Percentiles rank a stretch among this genome's conserved stretches.
Evolutionary conservation across 2,329 filamentous ascomycete species (phyloP).

Genomic region (Microdochium trichocladiopsis): DNA sequence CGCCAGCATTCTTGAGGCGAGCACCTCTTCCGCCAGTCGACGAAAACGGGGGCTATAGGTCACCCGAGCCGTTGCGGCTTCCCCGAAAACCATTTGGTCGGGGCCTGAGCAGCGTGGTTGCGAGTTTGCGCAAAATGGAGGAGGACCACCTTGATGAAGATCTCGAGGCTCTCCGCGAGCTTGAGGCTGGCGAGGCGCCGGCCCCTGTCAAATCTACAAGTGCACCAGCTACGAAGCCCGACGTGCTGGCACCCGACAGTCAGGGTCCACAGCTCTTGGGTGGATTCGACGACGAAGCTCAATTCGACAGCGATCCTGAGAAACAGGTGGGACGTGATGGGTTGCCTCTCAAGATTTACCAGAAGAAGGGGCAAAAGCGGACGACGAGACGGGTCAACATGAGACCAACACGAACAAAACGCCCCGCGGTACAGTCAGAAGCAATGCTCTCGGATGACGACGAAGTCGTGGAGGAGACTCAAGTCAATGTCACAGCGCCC

Average conservation of each 20-base stretch:
- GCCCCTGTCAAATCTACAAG: background rate
- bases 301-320: conserved; percentile 51
- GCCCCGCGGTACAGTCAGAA: conserved; percentile 29
- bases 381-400: conserved; percentile 66
- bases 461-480: conserved; percentile 31
- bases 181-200: conserved; percentile 36
- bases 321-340: conserved; percentile 44
- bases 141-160: conserved; percentile 67
- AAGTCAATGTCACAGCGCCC: conserved; percentile 18
- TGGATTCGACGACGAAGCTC: conserved; percentile 56
- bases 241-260: conserved; percentile 35
- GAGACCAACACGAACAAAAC: conserved; percentile 41
- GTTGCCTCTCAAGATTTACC: conserved; percentile 57
- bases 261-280: conserved; percentile 42
- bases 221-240: conserved; percentile 14
- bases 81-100: conserved; percentile 57
- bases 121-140: conserved; percentile 61
- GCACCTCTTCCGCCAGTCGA: conserved; percentile 42
- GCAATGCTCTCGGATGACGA: conserved; percentile 20
- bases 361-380: conserved; percentile 80
- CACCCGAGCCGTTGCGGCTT: conserved; percentile 40
- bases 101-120: conserved; percentile 68
- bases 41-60: conserved; percentile 46
- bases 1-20: conserved; percentile 63
- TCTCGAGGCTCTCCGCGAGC: conserved; percentile 64